Base-by-base conservation (phyloP, 176 grass and related monocot genomes). In the Otatea glauca region DNA sequence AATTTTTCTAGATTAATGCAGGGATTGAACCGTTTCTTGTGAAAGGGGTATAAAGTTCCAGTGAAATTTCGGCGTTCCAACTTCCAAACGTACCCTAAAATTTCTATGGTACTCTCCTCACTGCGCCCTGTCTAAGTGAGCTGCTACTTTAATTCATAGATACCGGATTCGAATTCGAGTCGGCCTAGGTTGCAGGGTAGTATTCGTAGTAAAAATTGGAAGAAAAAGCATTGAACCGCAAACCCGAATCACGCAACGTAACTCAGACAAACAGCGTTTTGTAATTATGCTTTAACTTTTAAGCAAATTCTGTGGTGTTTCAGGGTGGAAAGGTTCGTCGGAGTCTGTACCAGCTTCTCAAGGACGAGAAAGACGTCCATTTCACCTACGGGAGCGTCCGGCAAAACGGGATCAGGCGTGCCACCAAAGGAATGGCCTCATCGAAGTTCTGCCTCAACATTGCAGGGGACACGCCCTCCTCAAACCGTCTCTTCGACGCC, bases 381-480 rank as follows among this genome's bases (percentile, higher is more conserved):
- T 97, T 97, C 88, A 78, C 88, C 78, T 97, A 94, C 50, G 92
- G 94, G 14, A 97, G 84, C 49, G 90, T 94, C 21, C 83, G 90
- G 42, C 88, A 92, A 53, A 92, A 92, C 37, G 94, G 94, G 10
- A 90, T 94, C 75, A 90, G 80, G 74, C 81, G 87, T 9, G 84
- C 94, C 55, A 81, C 86, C 11, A 76, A 53, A 18, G 92, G 94
- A 21, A 97, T 94, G 94, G 78, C 88, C 10, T 83, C 89, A 6
- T 94, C 94, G 3, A 97, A 90, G 80, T 97, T 97, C 83, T 97
- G 94, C 85, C 83, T 94, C 21, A 92, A 90, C 81, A 89, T 97
- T 48, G 94, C 94, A 1, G 92, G 94, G 0, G 94, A 97, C 76
- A 97, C 94, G 0, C 94, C 94, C 11, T 97, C 94, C 4, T 94